Percentiles rank a stretch among this genome's conserved stretches.
These are phyloP conservation scores for Nicotiana attenuata DNA, from an alignment of 257 asterid genomes.

Conservation along the genomic window DNA sequence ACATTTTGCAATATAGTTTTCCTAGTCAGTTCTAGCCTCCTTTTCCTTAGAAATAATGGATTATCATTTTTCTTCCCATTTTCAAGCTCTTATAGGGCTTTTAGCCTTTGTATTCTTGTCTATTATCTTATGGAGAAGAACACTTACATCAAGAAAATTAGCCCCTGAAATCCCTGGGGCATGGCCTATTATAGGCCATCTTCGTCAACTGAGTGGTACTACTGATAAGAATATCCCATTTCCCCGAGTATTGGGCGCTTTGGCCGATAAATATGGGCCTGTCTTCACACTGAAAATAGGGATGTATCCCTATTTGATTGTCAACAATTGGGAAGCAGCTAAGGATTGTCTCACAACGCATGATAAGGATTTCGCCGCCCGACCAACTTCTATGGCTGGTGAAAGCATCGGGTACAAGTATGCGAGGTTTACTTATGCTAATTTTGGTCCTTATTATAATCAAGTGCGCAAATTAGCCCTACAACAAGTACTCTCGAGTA, in stretches of 20 bases:
- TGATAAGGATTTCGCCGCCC: slow-evolving; percentile 31
- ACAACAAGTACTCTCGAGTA: slow-evolving; percentile 38
- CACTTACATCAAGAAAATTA: not conserved
- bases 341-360: slow-evolving; percentile 50
- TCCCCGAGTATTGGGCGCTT: slow-evolving; percentile 18
- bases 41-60: not conserved
- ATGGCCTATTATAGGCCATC: slow-evolving; percentile 63
- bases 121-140: not conserved
- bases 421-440: slow-evolving; percentile 37
- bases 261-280: slow-evolving; percentile 53
- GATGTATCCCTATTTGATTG: slow-evolving; percentile 20
- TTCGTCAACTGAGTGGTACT: slow-evolving; percentile 25
- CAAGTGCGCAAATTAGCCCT: slow-evolving; percentile 39
- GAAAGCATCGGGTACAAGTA: slow-evolving; percentile 36
- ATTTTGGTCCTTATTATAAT: slow-evolving; percentile 49
- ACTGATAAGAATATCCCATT: slow-evolving; percentile 2
- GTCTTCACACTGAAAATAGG: slow-evolving; percentile 36
- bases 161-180: slow-evolving; percentile 46
- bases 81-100: not conserved
- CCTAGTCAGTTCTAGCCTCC: not conserved
- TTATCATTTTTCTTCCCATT: too few species aligned
- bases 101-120: not conserved
- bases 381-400: slow-evolving; percentile 36
- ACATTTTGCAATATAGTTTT: not conserved
- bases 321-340: slow-evolving; percentile 50